Conservation (phyloP, 305 asterid genomes). For the Rubia balearica region DNA sequence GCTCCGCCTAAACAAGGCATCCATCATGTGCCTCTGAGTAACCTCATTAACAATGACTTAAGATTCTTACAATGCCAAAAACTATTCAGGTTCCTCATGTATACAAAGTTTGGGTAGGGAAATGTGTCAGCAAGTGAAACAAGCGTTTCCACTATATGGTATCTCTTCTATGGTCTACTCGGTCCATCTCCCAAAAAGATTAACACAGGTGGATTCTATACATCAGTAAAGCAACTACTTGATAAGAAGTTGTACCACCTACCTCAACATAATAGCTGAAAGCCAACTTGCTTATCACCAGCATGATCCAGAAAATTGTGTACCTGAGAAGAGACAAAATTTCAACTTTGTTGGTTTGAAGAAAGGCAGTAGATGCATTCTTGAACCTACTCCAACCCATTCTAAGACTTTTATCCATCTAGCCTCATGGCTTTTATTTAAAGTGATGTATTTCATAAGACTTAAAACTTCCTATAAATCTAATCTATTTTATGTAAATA, state of each 20-base stretch:
- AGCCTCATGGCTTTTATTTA: not conserved
- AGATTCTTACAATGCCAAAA: not conserved
- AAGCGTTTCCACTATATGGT: not conserved
- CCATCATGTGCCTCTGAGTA: not conserved
- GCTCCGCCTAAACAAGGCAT: not conserved
- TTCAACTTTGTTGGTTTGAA: not conserved
- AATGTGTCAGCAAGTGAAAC: not conserved
- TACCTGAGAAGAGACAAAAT: conserved; percentile 44
- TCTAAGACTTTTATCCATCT: not conserved
- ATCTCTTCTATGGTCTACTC: not conserved
- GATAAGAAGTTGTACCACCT: conserved; percentile 9
- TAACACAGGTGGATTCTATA: not conserved
- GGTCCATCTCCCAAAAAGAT: not conserved
- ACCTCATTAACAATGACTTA: not conserved
- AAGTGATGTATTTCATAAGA: not conserved
- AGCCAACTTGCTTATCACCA: conserved; percentile 88
- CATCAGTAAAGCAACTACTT: not conserved
- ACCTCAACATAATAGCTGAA: conserved; percentile 99
- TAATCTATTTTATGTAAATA: not conserved
- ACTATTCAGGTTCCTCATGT: not conserved
- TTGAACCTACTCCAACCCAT: not conserved
- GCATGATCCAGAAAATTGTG: conserved; percentile 88
- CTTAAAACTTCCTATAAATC: not conserved
- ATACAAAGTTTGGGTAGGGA: not conserved
- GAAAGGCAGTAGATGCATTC: not conserved